These are phyloP conservation scores for Jaltomata sinuosa DNA, from an alignment of 257 asterid genomes.

Conservation along the genomic window DNA sequence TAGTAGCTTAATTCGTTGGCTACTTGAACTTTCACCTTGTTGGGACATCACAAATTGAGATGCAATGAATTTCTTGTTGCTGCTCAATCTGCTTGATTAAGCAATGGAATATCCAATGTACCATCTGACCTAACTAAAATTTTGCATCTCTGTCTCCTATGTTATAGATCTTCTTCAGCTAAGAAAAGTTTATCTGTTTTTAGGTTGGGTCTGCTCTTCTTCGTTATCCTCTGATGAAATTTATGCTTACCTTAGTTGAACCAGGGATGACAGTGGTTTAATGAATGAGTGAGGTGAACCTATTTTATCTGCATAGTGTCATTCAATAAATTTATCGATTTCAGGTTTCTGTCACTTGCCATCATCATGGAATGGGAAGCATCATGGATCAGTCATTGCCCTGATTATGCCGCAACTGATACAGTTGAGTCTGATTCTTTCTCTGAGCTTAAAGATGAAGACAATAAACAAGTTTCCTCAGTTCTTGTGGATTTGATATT, in stretches of 20 bases:
- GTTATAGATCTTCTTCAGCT: neutral
- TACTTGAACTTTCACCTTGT: too few species aligned
- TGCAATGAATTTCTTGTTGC: neutral
- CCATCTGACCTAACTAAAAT: too few species aligned
- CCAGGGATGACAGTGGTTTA: too few species aligned
- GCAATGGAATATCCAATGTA: neutral
- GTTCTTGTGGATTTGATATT: conserved; percentile 38
- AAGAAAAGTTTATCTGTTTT: neutral
- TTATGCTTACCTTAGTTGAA: too few species aligned
- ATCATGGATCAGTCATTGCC: conserved; percentile 71
- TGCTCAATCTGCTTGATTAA: neutral
- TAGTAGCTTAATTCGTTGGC: too few species aligned
- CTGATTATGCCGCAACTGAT: conserved; percentile 12
- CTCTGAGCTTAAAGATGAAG: conserved; percentile 39
- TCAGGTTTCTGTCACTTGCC: conserved; percentile 11
- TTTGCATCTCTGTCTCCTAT: neutral
- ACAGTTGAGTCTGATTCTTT: conserved; percentile 23
- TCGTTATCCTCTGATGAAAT: too few species aligned
- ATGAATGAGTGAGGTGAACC: neutral
- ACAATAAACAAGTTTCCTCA: conserved; percentile 25
- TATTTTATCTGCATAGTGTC: neutral
- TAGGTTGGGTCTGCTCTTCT: neutral
- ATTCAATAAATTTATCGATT: neutral
- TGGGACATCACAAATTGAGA: neutral
- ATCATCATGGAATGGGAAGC: conserved; percentile 59